Evolutionary conservation across 2,329 filamentous ascomycete species (phyloP).

Genomic region (Fusarium humuli): DNA sequence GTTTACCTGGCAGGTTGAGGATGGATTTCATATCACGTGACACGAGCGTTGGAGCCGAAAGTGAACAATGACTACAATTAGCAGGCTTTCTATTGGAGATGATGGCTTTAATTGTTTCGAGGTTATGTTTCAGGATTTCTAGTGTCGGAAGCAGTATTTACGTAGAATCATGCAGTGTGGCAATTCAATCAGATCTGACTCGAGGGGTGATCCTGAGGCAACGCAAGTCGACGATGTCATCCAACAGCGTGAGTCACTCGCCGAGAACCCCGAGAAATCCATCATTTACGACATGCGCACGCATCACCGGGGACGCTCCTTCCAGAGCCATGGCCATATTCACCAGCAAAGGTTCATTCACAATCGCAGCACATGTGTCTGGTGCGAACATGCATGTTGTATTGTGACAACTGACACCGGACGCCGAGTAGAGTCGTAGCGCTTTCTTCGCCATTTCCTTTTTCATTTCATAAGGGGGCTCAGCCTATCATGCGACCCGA

Average conservation of each 20-base stretch:
- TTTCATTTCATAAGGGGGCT: conserved; percentile 48
- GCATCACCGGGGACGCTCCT: not conserved
- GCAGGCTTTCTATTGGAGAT: not conserved
- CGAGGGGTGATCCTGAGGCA: conserved; percentile 24
- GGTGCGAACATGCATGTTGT: conserved; percentile 52
- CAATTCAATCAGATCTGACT: not conserved
- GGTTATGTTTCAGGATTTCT: not conserved
- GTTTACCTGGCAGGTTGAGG: conserved; percentile 7
- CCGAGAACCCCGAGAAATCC: conserved; percentile 13
- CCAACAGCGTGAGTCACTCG: conserved; percentile 42
- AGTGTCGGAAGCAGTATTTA: not conserved
- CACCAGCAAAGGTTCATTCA: conserved; percentile 26
- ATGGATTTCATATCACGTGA: conserved; percentile 37
- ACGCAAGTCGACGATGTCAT: conserved; percentile 24
- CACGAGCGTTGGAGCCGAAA: not conserved
- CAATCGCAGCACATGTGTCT: conserved; percentile 10
- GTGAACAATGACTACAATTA: not conserved
- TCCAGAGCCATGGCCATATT: not conserved
- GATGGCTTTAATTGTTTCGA: not conserved
- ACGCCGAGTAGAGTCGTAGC: conserved; percentile 55
- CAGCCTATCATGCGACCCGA: conserved; percentile 53
- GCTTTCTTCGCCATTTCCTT: conserved; percentile 53
- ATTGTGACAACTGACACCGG: conserved; percentile 57
- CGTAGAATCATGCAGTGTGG: not conserved
- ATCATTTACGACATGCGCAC: conserved; percentile 14